phyloP scores from a whole-genome alignment of 2,329 filamentous ascomycete species.

The Sporothrix phasma region DNA sequence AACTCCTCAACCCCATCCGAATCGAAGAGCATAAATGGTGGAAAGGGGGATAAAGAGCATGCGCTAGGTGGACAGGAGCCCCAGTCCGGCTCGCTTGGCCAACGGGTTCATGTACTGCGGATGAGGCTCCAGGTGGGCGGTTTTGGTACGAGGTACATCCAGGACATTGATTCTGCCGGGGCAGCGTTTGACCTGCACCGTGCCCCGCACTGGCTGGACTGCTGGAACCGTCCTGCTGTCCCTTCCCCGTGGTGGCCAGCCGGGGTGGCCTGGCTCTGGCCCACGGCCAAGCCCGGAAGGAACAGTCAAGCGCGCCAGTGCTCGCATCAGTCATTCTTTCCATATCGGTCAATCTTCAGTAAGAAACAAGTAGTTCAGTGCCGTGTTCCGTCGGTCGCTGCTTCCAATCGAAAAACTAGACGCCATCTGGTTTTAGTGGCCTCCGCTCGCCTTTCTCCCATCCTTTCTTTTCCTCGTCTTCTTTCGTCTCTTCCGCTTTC shows the following conservation, averaged over 20 bases:
- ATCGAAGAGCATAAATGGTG: background rate
- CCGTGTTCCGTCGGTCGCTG: background rate
- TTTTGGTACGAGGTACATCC: too few species aligned
- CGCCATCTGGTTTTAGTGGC: constrained; percentile 8
- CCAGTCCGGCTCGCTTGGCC: background rate
- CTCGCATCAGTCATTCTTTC: constrained; percentile 1
- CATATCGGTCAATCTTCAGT: constrained; percentile 5
- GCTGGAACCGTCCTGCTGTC: background rate
- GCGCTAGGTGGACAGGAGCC: background rate
- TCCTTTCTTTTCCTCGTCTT: background rate
- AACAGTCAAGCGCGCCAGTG: background rate
- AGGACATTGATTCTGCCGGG: background rate
- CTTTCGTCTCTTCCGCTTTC: background rate
- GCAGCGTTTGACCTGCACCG: background rate
- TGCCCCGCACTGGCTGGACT: constrained; percentile 11
- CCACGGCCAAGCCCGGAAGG: constrained; percentile 15
- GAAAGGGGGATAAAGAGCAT: background rate
- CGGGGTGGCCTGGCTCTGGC: background rate
- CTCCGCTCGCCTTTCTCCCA: background rate
- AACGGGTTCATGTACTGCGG: too few species aligned
- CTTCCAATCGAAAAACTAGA: background rate
- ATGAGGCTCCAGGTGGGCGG: too few species aligned
- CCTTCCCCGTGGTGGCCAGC: background rate
- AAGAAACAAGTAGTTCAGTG: constrained; percentile 4
- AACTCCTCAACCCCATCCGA: background rate